phyloP scores from a whole-genome alignment of 2,329 filamentous ascomycete genomes.

The Fusarium sp. region DNA sequence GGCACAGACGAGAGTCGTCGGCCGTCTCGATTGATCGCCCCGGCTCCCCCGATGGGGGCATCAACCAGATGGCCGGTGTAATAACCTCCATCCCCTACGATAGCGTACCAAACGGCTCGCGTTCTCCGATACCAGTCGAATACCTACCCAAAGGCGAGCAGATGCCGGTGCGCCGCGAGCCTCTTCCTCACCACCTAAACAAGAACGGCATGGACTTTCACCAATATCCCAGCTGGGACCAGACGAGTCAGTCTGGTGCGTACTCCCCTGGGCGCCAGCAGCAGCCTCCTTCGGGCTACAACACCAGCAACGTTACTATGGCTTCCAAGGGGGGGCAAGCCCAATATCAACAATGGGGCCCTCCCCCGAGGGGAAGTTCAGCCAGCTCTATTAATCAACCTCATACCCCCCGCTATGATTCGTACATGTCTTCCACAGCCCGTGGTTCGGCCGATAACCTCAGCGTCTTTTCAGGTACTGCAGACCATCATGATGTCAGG shows the following conservation, averaged over 20 bases:
- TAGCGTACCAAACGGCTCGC: conserved; percentile 70
- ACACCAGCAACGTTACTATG: conserved; percentile 74
- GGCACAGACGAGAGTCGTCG: conserved; percentile 80
- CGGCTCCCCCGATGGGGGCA: conserved; percentile 69
- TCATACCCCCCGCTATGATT: conserved; percentile 72
- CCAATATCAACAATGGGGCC: conserved; percentile 82
- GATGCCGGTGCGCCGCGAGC: conserved; percentile 72
- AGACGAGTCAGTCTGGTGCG: conserved; percentile 59
- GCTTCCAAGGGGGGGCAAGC: conserved; percentile 77
- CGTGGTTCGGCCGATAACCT: conserved; percentile 66
- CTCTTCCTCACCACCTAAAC: conserved; percentile 84
- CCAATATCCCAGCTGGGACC: conserved; percentile 83
- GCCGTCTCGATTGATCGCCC: conserved; percentile 77
- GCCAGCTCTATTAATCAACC: conserved; percentile 59
- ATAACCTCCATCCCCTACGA: conserved; percentile 93
- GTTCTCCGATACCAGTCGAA: conserved; percentile 78
- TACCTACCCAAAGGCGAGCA: conserved; percentile 77
- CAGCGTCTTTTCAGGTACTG: conserved; percentile 68
- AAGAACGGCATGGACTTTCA: conserved; percentile 83
- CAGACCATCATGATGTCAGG: conserved; percentile 54
- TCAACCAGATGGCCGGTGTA: conserved; percentile 82
- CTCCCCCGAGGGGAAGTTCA: conserved; percentile 60
- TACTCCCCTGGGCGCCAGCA: conserved; percentile 74
- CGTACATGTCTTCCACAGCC: conserved; percentile 68
- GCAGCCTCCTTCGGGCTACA: conserved; percentile 55